Conservation (phyloP, 2,329 filamentous ascomycete species). For the Eutypella sp. region DNA sequence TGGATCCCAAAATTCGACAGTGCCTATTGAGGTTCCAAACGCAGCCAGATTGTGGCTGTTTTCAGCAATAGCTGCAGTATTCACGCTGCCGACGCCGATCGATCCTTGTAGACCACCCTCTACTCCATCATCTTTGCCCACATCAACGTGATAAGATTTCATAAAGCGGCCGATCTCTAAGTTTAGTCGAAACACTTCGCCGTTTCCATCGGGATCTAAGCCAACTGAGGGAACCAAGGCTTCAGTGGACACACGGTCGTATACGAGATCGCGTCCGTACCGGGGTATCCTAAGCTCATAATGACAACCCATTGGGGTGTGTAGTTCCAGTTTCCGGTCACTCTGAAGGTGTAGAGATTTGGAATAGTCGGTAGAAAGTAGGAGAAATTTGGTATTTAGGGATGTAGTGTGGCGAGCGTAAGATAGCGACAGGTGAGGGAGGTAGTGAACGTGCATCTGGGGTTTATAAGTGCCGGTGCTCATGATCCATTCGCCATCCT, state of each 20-base stretch:
- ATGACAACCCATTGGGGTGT: slow-evolving; percentile 59
- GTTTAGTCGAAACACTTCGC: slow-evolving; percentile 90
- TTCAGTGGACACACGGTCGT: slow-evolving; percentile 77
- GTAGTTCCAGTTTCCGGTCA: slow-evolving; percentile 83
- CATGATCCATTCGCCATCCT: slow-evolving; percentile 97
- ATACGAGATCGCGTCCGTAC: slow-evolving; percentile 86
- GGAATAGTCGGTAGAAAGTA: slow-evolving; percentile 85
- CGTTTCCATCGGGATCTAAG: slow-evolving; percentile 76
- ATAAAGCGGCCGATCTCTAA: slow-evolving; percentile 90
- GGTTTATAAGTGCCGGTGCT: slow-evolving; percentile 75
- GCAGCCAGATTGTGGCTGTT: slow-evolving; percentile 84
- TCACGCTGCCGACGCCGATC: slow-evolving; percentile 79
- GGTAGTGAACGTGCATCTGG: slow-evolving; percentile 92
- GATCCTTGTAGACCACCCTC: slow-evolving; percentile 80
- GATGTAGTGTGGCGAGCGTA: slow-evolving; percentile 88
- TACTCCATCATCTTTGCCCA: slow-evolving; percentile 73
- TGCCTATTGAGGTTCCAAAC: slow-evolving; percentile 92
- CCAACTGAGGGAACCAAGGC: slow-evolving; percentile 84
- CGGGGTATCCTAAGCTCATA: slow-evolving; percentile 85
- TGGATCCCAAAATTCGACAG: slow-evolving; percentile 94
- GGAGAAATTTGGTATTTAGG: slow-evolving; percentile 83
- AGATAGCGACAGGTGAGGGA: slow-evolving; percentile 89
- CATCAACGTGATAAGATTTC: slow-evolving; percentile 87
- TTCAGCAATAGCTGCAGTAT: slow-evolving; percentile 81
- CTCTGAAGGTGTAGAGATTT: slow-evolving; percentile 93